These are phyloP conservation scores for Scheffersomyces insectosa DNA, from an alignment of 1,139 yeast genomes.

Conservation along the genomic window DNA sequence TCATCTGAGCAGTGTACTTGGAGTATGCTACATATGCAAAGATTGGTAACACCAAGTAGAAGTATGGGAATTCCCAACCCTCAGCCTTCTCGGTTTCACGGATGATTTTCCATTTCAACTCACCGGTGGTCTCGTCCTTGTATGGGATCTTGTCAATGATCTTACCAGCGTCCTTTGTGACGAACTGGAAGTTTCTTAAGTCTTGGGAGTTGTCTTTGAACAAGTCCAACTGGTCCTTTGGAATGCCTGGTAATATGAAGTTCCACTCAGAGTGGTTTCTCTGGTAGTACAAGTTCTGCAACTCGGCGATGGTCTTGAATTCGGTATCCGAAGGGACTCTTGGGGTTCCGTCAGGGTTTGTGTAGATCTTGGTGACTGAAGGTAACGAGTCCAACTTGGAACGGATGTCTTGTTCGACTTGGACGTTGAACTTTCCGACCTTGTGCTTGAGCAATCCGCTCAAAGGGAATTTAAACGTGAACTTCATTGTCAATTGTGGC, in stretches of 20 bases:
- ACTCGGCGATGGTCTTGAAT: conserved; percentile 71
- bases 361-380: conserved; percentile 59
- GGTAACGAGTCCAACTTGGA: conserved; percentile 50
- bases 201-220: conserved; percentile 65
- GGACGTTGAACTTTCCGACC: conserved; percentile 40
- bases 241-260: conserved; percentile 54
- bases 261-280: conserved; percentile 65
- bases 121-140: conserved; percentile 77
- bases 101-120: conserved; percentile 75
- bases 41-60: conserved; percentile 69
- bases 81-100: conserved; percentile 74
- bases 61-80: conserved; percentile 84
- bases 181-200: conserved; percentile 60
- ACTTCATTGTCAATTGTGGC: conserved; percentile 29
- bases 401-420: conserved; percentile 46
- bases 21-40: conserved; percentile 44
- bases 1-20: conserved; percentile 48
- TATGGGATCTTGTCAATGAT: conserved; percentile 84
- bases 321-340: conserved; percentile 72
- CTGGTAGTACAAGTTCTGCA: conserved; percentile 61
- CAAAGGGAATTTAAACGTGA: conserved; percentile 46
- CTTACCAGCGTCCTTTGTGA: conserved; percentile 61
- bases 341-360: conserved; percentile 77
- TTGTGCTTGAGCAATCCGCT: conserved; percentile 40
- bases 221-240: conserved; percentile 57